Percentiles rank a stretch among this genome's conserved stretches.
phyloP scores from a whole-genome alignment of 805 yeast genomes.

The Wickerhamiella musiphila region DNA sequence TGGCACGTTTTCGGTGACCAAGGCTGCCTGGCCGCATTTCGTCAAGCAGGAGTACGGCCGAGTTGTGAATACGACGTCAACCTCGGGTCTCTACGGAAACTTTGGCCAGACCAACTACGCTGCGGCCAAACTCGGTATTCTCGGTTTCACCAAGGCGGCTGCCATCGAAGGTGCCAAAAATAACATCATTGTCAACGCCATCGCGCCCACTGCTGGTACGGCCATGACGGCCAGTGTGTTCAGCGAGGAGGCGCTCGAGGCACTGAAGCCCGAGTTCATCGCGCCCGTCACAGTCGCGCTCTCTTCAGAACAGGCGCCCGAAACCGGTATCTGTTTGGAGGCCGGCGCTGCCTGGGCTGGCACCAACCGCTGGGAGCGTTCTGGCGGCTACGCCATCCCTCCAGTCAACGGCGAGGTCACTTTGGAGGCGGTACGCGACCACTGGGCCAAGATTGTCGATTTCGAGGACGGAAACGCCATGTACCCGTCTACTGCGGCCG shows the following conservation, averaged over 20 bases:
- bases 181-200: slow-evolving; percentile 58
- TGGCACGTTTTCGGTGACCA: slow-evolving; percentile 67
- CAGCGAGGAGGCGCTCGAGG: slow-evolving; percentile 60
- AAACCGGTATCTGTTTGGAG: slow-evolving; percentile 72
- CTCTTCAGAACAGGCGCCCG: slow-evolving; percentile 55
- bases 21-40: slow-evolving; percentile 87
- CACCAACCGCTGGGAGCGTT: slow-evolving; percentile 86
- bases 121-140: slow-evolving; percentile 77
- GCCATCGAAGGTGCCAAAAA: slow-evolving; percentile 80
- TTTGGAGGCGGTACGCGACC: slow-evolving; percentile 54
- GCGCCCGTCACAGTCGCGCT: slow-evolving; percentile 77
- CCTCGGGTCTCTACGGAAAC: slow-evolving; percentile 94
- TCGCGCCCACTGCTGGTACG: slow-evolving; percentile 97
- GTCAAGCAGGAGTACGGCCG: slow-evolving; percentile 61
- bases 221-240: slow-evolving; percentile 89
- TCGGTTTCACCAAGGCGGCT: slow-evolving; percentile 69
- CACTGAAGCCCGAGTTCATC: slow-evolving; percentile 72
- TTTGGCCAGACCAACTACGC: slow-evolving; percentile 96
- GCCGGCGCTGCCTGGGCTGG: slow-evolving; percentile 97
- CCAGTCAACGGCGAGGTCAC: slow-evolving; percentile 28
- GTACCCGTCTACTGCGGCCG: slow-evolving; percentile 45
- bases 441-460: slow-evolving; percentile 50
- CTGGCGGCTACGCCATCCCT: slow-evolving; percentile 54
- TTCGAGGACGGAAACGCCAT: slow-evolving; percentile 40
- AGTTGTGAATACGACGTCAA: slow-evolving; percentile 78